A percentile compares a stretch with the other conserved stretches of the same genome.
Evolutionary conservation across 1,284 basidiomycete species (phyloP).

Genomic region (Mycena sp.): DNA sequence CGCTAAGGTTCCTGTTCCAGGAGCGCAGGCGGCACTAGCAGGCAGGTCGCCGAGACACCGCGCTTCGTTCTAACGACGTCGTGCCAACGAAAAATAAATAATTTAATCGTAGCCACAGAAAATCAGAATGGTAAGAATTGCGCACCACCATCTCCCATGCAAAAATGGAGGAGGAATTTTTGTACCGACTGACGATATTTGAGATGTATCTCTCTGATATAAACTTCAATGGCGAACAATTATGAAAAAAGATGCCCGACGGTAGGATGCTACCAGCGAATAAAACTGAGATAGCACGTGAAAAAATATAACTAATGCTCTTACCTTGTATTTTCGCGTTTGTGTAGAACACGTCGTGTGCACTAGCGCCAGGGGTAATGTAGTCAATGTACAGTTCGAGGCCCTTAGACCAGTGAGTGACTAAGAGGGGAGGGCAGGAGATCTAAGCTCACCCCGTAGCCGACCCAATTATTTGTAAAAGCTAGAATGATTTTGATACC

Average conservation of each 20-base stretch:
- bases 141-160: conserved; percentile 62
- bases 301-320: too few species aligned
- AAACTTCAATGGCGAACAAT: background rate
- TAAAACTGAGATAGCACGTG: too few species aligned
- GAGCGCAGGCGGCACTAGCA: conserved; percentile 55
- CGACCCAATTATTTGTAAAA: conserved; percentile 65
- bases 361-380: conserved; percentile 44
- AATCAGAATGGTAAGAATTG: background rate
- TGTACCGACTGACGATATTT: conserved; percentile 64
- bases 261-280: conserved; percentile 59
- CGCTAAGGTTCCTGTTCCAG: conserved; percentile 55
- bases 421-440: conserved; percentile 28
- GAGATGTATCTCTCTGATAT: conserved; percentile 60
- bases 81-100: too few species aligned
- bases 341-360: conserved; percentile 55
- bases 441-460: conserved; percentile 44
- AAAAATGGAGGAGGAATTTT: conserved; percentile 59
- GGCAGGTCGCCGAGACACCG: conserved; percentile 62
- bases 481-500: conserved; percentile 62
- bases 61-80: conserved; percentile 62
- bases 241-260: conserved; percentile 41
- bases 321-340: conserved; percentile 56
- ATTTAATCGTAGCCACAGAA: too few species aligned
- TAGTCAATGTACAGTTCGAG: conserved; percentile 62
- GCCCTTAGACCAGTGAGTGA: conserved; percentile 38